Conservation (phyloP, 208 protist genomes). For the Leishmania turanica region DNA sequence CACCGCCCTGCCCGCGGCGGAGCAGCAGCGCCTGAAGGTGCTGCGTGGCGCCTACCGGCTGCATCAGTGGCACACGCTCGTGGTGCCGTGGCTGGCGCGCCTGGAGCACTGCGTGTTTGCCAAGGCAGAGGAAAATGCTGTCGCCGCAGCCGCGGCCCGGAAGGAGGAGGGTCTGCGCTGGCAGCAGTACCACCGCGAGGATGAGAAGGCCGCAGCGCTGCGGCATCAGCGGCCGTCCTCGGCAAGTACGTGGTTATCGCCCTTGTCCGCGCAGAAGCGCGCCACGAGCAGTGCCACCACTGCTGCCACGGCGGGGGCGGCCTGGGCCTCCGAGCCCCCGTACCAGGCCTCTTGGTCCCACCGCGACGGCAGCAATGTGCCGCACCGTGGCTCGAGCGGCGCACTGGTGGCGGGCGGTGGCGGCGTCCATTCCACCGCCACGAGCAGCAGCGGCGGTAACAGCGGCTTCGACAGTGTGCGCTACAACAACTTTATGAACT, state of each 20-base stretch:
- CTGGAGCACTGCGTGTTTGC: conserved; percentile 25
- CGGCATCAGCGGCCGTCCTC: conserved; percentile 16
- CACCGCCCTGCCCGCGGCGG: neutral
- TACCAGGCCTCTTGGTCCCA: conserved; percentile 15
- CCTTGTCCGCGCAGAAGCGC: conserved; percentile 25
- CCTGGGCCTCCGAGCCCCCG: conserved; percentile 22
- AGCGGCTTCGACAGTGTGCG: conserved; percentile 8
- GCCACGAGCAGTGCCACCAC: conserved; percentile 1
- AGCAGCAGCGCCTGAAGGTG: conserved; percentile 16
- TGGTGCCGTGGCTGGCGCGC: conserved; percentile 35
- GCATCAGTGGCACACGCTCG: conserved; percentile 38
- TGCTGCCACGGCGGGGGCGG: neutral
- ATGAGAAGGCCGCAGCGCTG: conserved; percentile 23
- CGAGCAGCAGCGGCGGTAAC: conserved; percentile 8
- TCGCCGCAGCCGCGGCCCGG: conserved; percentile 19
- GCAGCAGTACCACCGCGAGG: conserved; percentile 38
- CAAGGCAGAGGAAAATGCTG: conserved; percentile 10
- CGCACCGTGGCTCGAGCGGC: neutral
- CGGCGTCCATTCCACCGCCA: neutral
- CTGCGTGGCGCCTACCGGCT: conserved; percentile 41
- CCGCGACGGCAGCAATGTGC: neutral
- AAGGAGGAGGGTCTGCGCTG: conserved; percentile 38
- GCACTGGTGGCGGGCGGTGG: neutral
- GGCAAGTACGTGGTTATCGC: conserved; percentile 30
- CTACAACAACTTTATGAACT: conserved; percentile 34